phyloP scores from a whole-genome alignment of 2,329 filamentous ascomycete genomes.

The Mycosphaerelloides madeirae region DNA sequence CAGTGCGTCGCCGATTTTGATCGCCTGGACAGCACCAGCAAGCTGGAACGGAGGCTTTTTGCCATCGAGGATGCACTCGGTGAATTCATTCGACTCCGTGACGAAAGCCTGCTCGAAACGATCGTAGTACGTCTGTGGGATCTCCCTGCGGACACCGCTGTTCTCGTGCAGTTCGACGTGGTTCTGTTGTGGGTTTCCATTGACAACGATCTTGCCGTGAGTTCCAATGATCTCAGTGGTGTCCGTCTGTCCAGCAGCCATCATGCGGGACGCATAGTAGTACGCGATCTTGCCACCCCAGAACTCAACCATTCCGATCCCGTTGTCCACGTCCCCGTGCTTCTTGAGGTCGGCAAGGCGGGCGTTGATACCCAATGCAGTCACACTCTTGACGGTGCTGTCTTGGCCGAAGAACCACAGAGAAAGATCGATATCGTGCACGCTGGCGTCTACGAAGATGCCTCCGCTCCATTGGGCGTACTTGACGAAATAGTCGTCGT shows the following conservation, averaged over 20 bases:
- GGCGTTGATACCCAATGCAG: constrained; percentile 54
- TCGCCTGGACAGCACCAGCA: constrained; percentile 53
- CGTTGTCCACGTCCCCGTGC: constrained; percentile 59
- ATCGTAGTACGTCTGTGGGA: constrained; percentile 59
- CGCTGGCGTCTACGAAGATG: constrained; percentile 66
- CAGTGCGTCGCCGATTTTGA: constrained; percentile 55
- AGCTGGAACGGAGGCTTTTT: constrained; percentile 54
- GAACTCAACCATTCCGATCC: constrained; percentile 62
- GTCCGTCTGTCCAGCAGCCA: constrained; percentile 64
- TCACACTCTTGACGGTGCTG: constrained; percentile 51
- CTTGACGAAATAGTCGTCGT: constrained; percentile 62
- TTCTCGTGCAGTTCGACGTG: constrained; percentile 54
- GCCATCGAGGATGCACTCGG: constrained; percentile 54
- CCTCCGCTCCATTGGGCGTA: constrained; percentile 63
- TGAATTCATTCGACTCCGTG: constrained; percentile 61
- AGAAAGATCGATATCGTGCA: constrained; percentile 65
- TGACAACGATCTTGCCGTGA: constrained; percentile 58
- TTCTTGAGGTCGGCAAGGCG: constrained; percentile 55
- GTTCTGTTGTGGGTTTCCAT: constrained; percentile 53
- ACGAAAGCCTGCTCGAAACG: constrained; percentile 60
- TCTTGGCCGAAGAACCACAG: constrained; percentile 60
- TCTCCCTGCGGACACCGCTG: constrained; percentile 53
- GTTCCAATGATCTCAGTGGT: constrained; percentile 65
- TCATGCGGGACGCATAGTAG: constrained; percentile 61
- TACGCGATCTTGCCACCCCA: constrained; percentile 59